Conservation (phyloP, 108 stramenopile genomes). For the Cyclostephanos tholiformis region DNA sequence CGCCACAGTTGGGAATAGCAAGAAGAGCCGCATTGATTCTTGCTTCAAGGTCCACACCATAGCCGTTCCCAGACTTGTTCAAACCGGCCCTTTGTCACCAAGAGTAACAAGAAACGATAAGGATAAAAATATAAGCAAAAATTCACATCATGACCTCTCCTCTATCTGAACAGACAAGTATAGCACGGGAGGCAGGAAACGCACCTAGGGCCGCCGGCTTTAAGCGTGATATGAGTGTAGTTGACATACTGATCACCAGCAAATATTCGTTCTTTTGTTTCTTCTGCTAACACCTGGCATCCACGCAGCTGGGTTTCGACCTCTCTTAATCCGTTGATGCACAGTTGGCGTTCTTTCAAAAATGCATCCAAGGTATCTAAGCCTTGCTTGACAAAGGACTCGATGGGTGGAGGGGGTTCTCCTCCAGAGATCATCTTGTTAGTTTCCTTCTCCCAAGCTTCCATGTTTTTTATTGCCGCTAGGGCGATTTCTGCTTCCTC, state of each 20-base stretch:
- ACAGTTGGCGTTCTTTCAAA: slow-evolving; percentile 63
- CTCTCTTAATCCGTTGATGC: slow-evolving; percentile 72
- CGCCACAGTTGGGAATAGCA: slow-evolving; percentile 76
- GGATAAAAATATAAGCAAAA: not conserved
- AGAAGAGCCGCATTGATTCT: slow-evolving; percentile 75
- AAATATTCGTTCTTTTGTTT: slow-evolving; percentile 66
- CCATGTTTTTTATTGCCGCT: slow-evolving; percentile 74
- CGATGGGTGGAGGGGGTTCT: slow-evolving; percentile 48
- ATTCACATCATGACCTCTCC: not conserved
- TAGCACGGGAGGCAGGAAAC: not conserved
- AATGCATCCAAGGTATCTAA: slow-evolving; percentile 56
- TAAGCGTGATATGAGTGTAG: slow-evolving; percentile 81
- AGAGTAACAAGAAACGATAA: not conserved
- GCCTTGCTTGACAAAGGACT: slow-evolving; percentile 52
- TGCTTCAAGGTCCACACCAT: slow-evolving; percentile 82
- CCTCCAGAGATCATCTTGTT: slow-evolving; percentile 64
- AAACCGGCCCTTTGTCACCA: slow-evolving; percentile 26
- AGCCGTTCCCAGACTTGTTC: slow-evolving; percentile 47
- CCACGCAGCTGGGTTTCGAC: slow-evolving; percentile 84
- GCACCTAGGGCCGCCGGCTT: slow-evolving; percentile 60
- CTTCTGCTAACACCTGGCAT: slow-evolving; percentile 69
- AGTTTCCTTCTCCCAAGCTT: slow-evolving; percentile 75
- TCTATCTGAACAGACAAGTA: not conserved
- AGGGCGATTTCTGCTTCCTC: slow-evolving; percentile 78
- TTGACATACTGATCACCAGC: slow-evolving; percentile 89